phyloP scores from a whole-genome alignment of 1,284 basidiomycete genomes.

The Cutaneotrichosporon dermatis region DNA sequence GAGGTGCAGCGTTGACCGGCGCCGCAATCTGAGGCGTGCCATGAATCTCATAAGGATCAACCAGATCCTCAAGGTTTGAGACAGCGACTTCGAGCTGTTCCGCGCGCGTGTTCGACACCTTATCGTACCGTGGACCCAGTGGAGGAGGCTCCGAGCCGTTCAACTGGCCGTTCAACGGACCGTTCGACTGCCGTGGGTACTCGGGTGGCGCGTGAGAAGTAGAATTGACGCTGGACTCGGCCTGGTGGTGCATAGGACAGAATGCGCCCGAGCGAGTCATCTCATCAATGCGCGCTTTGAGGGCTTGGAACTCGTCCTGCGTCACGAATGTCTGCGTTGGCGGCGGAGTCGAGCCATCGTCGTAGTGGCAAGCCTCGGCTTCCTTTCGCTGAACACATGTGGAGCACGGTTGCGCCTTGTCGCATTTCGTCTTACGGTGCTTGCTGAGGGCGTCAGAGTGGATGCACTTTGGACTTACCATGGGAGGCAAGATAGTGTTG shows the following conservation, averaged over 20 bases:
- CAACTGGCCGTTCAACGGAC: too few species aligned
- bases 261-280: background rate
- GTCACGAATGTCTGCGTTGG: background rate
- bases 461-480: background rate
- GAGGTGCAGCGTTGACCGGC: background rate
- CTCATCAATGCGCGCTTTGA: background rate
- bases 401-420: background rate
- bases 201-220: too few species aligned
- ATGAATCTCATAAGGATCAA: background rate
- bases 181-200: too few species aligned
- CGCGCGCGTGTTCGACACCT: background rate
- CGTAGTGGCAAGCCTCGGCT: background rate
- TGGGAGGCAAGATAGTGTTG: background rate
- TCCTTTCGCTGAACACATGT: constrained; percentile 1
- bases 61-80: background rate
- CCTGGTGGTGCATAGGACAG: too few species aligned
- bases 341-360: background rate
- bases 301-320: background rate
- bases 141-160: background rate
- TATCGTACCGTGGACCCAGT: background rate
- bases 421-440: constrained; percentile 3
- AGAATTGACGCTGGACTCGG: too few species aligned
- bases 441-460: background rate
- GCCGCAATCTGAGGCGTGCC: background rate
- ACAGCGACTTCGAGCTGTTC: background rate